phyloP scores from a whole-genome alignment of 306 rosid genomes.

The Citrullus colocynthis region DNA sequence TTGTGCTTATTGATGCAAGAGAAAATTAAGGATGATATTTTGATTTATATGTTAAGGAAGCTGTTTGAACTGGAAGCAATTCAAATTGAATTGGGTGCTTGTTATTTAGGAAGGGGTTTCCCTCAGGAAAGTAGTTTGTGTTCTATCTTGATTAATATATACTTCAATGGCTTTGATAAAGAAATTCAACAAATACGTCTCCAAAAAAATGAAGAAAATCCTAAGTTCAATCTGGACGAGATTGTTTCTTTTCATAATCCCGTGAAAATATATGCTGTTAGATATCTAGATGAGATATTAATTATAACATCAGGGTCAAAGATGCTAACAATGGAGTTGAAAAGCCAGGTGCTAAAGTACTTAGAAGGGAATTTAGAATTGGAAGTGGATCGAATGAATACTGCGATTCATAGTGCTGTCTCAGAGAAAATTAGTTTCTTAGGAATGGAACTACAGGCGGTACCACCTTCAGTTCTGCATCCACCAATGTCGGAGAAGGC shows the following conservation, averaged over 20 bases:
- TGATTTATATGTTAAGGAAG: slow-evolving; percentile 23
- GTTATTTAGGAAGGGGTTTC: slow-evolving; percentile 53
- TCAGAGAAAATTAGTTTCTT: slow-evolving; percentile 73
- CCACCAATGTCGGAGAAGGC: slow-evolving; percentile 77
- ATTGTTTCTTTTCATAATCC: slow-evolving; percentile 55
- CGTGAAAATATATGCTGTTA: slow-evolving; percentile 65
- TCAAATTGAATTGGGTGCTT: slow-evolving; percentile 42
- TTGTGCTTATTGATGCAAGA: slow-evolving; percentile 33
- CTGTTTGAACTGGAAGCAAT: slow-evolving; percentile 33
- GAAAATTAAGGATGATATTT: slow-evolving; percentile 28
- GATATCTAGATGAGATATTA: slow-evolving; percentile 77
- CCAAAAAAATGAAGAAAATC: slow-evolving; percentile 31
- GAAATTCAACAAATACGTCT: slow-evolving; percentile 60
- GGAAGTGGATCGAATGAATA: slow-evolving; percentile 40
- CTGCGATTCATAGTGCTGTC: slow-evolving; percentile 69
- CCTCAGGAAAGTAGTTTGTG: slow-evolving; percentile 78
- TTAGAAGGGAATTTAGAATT: slow-evolving; percentile 53
- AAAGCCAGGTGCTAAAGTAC: slow-evolving; percentile 32
- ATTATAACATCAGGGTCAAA: slow-evolving; percentile 60
- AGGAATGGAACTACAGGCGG: slow-evolving; percentile 80
- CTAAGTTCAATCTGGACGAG: slow-evolving; percentile 19
- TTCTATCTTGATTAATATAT: slow-evolving; percentile 52
- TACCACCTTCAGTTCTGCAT: slow-evolving; percentile 47
- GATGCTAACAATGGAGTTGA: slow-evolving; percentile 49
- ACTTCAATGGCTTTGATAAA: slow-evolving; percentile 65